Conservation (phyloP, 176 grass and related monocot species). For the Rhynchospora pubera region DNA sequence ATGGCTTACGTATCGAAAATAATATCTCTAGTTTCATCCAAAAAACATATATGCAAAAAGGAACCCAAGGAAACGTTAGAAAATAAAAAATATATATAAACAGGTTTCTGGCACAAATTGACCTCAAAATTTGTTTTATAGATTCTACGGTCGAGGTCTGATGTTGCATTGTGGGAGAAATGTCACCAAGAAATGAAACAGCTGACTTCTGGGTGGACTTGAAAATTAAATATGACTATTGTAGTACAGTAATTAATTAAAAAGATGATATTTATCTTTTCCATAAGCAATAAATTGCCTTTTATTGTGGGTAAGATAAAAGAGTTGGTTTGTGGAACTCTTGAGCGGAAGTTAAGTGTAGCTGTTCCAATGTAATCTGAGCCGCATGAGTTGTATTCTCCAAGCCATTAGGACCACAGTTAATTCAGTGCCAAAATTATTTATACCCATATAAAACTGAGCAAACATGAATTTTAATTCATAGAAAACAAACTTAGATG, state of each 20-base stretch:
- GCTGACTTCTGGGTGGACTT: not conserved
- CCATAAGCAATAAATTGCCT: not conserved
- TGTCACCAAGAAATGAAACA: slow-evolving; percentile 2
- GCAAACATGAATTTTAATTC: not conserved
- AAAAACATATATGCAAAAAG: not conserved
- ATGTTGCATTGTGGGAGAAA: not conserved
- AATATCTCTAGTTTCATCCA: not conserved
- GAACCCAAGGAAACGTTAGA: not conserved
- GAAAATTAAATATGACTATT: not conserved
- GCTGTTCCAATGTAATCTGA: not conserved
- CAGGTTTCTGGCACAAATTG: not conserved
- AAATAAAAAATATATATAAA: not conserved
- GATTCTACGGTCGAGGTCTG: not conserved
- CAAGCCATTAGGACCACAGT: not conserved
- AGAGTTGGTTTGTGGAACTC: not conserved
- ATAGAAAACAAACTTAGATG: not conserved
- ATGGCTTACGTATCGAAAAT: no score
- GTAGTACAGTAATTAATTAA: not conserved
- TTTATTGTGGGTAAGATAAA: not conserved
- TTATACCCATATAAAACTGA: not conserved
- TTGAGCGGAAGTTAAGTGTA: not conserved
- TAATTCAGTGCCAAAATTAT: not conserved
- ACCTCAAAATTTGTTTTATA: not conserved
- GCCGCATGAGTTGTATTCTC: not conserved
- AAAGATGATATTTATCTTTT: not conserved